Conservation (phyloP, 2,329 filamentous ascomycete genomes). For the Hypoxylon sp. region DNA sequence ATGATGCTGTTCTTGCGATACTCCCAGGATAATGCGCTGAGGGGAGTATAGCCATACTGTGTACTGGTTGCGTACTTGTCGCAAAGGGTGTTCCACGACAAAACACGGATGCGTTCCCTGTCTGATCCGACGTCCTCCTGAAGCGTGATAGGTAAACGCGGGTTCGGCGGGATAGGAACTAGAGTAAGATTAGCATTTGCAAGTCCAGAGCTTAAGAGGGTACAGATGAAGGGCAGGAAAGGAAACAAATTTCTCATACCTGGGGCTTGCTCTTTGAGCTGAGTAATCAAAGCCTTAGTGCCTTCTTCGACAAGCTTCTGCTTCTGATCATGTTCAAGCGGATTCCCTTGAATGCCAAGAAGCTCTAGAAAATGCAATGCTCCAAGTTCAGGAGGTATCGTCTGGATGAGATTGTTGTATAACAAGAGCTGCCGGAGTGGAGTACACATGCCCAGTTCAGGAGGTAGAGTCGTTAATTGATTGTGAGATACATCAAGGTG, state of each 20-base stretch:
- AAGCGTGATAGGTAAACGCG: slow-evolving; percentile 84
- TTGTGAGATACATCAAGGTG: slow-evolving; percentile 93
- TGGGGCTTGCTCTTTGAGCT: slow-evolving; percentile 86
- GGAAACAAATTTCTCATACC: slow-evolving; percentile 69
- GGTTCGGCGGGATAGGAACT: slow-evolving; percentile 84
- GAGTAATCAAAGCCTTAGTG: slow-evolving; percentile 86
- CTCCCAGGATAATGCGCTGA: slow-evolving; percentile 86
- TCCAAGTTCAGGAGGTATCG: slow-evolving; percentile 87
- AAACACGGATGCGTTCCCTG: slow-evolving; percentile 82
- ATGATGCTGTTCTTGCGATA: slow-evolving; percentile 87
- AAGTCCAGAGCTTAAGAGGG: not conserved
- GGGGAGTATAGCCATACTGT: slow-evolving; percentile 92
- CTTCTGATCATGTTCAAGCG: slow-evolving; percentile 81
- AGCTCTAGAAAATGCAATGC: slow-evolving; percentile 90
- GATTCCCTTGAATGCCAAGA: slow-evolving; percentile 93
- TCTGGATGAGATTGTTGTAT: slow-evolving; percentile 90
- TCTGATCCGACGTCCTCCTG: slow-evolving; percentile 73
- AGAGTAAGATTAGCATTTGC: slow-evolving; percentile 47
- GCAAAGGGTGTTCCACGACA: slow-evolving; percentile 97
- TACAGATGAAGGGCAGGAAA: not conserved
- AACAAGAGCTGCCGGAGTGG: slow-evolving; percentile 87
- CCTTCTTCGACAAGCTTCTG: slow-evolving; percentile 88
- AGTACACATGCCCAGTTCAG: slow-evolving; percentile 97
- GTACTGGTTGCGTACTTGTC: slow-evolving; percentile 90
- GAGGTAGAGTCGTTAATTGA: slow-evolving; percentile 83